Percentiles rank a stretch among this genome's conserved stretches.
These are phyloP conservation scores for Pyricularia grisea DNA, from an alignment of 2,329 filamentous ascomycete genomes.

Conservation along the genomic window DNA sequence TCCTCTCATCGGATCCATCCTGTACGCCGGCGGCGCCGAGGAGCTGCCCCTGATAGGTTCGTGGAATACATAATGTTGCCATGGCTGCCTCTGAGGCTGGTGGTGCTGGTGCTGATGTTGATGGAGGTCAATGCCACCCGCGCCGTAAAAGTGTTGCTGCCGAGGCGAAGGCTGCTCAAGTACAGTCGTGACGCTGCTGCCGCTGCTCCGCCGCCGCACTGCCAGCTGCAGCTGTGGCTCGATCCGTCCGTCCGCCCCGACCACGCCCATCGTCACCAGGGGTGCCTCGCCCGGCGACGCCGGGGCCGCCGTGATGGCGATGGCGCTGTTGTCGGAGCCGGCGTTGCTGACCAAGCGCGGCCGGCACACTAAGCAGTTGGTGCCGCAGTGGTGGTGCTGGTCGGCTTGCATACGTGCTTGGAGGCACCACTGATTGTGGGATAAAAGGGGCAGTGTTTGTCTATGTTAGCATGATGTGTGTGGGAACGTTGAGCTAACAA, in stretches of 20 bases:
- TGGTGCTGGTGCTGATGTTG: background rate
- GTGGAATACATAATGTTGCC: background rate
- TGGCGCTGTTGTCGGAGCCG: background rate
- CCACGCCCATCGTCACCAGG: constrained; percentile 11
- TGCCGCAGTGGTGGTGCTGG: constrained; percentile 1
- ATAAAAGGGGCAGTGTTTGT: background rate
- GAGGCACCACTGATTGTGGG: background rate
- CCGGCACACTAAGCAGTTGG: constrained; percentile 1
- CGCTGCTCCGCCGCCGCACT: background rate
- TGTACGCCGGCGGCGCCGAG: background rate
- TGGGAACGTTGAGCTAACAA: background rate
- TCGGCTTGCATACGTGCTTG: background rate
- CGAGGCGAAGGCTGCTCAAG: background rate
- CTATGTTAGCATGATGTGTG: background rate
- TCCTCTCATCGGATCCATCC: background rate
- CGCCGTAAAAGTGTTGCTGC: background rate
- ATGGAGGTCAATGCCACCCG: background rate
- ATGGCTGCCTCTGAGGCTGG: background rate
- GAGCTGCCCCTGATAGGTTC: background rate
- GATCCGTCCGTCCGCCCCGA: background rate
- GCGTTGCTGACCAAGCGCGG: background rate
- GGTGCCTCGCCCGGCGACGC: constrained; percentile 21
- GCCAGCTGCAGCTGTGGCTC: background rate
- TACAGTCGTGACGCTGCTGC: background rate
- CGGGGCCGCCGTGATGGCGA: background rate